Evolutionary conservation across 2,329 filamentous ascomycete species (phyloP), one percentile per base, ranked within the genome.

Genomic region (Colletotrichum simmondsii): DNA sequence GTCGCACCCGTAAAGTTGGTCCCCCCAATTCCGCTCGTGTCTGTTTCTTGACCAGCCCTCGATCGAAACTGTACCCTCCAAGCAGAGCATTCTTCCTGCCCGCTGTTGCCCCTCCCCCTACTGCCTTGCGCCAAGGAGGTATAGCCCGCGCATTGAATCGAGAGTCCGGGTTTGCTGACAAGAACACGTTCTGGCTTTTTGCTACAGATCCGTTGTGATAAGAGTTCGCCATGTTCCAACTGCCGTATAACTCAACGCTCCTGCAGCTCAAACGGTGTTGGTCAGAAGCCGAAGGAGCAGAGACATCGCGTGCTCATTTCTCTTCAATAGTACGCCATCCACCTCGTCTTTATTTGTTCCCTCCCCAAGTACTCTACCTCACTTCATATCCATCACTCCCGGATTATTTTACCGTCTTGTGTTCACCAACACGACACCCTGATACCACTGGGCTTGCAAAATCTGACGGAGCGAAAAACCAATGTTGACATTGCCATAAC

Each of bases 271-370:
- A 89, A 87, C 0, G 88, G 88, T 4, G 81, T 84, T 14, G 86
- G 87, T 8, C 88, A 90, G 76, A 85, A 87, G 72, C 86, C 87
- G 30, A 89, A 87, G 77, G 88, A 90, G 77, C 81, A 84, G 57
- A 84, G 88, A 53, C 88, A 90, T 76, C 83, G 89, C 65, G 88
- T 91, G 52, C 82, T 91, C 74, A 90, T 91, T 71, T 90, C 89
- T 2, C 88, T 87, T 56, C 88, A 90, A 85, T 91, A 91, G 88
- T 90, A 80, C 76, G 87, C 83, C 46, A 59, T 24, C n/a, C 46
- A 65, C 52, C 58, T 49, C 57, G 59, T 46, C 63, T 53, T 16
- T 66, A 37, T 11, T 35, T 22, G 11, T 14, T 32, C 52, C 53
- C 4, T 52, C 69, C 24, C 53, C 22, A 32, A 49, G 16, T 64